Conservation (phyloP, 2,329 filamentous ascomycete genomes). For the Apiospora hydei region DNA sequence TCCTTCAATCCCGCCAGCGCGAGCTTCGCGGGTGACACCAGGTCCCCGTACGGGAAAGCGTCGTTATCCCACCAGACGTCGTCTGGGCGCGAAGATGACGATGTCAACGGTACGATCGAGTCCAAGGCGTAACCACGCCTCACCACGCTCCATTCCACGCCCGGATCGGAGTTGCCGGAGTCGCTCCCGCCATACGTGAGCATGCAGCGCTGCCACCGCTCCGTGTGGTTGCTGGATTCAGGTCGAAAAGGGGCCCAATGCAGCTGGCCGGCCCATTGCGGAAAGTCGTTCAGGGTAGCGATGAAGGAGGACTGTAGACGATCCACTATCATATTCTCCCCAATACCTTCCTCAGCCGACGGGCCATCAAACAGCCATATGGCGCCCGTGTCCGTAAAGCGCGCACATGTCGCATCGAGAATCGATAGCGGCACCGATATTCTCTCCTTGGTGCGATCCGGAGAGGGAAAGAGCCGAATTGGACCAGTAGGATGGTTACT, state of each 20-base stretch:
- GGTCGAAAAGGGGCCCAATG: slow-evolving; percentile 42
- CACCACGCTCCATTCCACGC: slow-evolving; percentile 48
- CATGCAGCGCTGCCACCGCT: slow-evolving; percentile 46
- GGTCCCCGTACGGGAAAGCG: slow-evolving; percentile 44
- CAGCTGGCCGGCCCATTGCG: slow-evolving; percentile 52
- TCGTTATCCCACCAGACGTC: slow-evolving; percentile 41
- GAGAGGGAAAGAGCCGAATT: slow-evolving; percentile 26
- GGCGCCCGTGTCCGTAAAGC: slow-evolving; percentile 49
- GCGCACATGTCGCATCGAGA: slow-evolving; percentile 50
- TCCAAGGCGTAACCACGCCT: slow-evolving; percentile 38
- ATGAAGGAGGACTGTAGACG: slow-evolving; percentile 39
- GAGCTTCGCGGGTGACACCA: slow-evolving; percentile 43
- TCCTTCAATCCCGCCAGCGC: slow-evolving; percentile 43
- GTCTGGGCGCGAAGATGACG: slow-evolving; percentile 15
- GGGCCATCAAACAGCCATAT: slow-evolving; percentile 52
- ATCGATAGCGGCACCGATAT: slow-evolving; percentile 44
- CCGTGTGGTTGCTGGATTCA: slow-evolving; percentile 35
- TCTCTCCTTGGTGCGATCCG: neutral
- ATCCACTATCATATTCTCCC: slow-evolving; percentile 21
- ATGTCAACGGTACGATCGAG: slow-evolving; percentile 41
- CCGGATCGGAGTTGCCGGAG: slow-evolving; percentile 44
- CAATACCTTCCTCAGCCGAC: slow-evolving; percentile 28
- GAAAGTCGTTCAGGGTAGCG: slow-evolving; percentile 47
- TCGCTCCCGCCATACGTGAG: slow-evolving; percentile 38
- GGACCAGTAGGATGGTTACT: neutral